A percentile compares a stretch with the other conserved stretches of the same genome.
Evolutionary conservation across 2,329 filamentous ascomycete species (phyloP).

Genomic region (Trichoderma oligosporum): DNA sequence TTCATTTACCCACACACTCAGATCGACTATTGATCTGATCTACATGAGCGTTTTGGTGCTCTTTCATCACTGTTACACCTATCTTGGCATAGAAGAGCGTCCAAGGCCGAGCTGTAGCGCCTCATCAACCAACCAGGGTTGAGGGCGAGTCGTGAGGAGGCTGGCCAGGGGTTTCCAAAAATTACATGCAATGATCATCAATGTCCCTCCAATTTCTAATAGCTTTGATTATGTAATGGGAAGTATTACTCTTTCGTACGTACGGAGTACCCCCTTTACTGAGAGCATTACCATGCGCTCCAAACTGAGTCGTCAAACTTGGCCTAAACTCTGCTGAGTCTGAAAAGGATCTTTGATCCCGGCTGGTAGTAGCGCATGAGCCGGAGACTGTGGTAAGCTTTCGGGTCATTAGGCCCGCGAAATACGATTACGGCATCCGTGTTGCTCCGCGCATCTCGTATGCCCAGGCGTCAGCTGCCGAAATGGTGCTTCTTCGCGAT

Average conservation of each 20-base stretch:
- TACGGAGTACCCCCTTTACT: not conserved
- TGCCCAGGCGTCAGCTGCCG: constrained; percentile 18
- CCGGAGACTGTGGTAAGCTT: constrained; percentile 14
- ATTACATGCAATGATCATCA: constrained; percentile 14
- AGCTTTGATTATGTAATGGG: not conserved
- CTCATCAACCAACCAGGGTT: constrained; percentile 8
- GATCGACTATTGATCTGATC: not conserved
- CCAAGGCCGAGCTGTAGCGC: constrained; percentile 12
- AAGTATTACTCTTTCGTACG: not conserved
- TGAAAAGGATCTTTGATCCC: not conserved
- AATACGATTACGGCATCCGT: constrained; percentile 18
- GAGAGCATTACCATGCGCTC: too few species aligned
- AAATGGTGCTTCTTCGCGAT: constrained; percentile 5
- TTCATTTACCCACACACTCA: not conserved
- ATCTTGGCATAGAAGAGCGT: not conserved
- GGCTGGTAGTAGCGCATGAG: not conserved
- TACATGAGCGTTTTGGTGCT: not conserved
- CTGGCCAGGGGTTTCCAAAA: constrained; percentile 10
- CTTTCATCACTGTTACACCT: constrained; percentile 15
- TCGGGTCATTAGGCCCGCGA: constrained; percentile 8
- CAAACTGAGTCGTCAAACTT: not conserved
- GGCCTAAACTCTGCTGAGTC: not conserved
- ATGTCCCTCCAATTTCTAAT: constrained; percentile 15
- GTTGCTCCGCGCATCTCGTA: constrained; percentile 17
- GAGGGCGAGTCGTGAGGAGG: constrained; percentile 7